These are phyloP conservation scores for Telfairia occidentalis DNA, from an alignment of 331 rosid species.

Conservation along the genomic window DNA sequence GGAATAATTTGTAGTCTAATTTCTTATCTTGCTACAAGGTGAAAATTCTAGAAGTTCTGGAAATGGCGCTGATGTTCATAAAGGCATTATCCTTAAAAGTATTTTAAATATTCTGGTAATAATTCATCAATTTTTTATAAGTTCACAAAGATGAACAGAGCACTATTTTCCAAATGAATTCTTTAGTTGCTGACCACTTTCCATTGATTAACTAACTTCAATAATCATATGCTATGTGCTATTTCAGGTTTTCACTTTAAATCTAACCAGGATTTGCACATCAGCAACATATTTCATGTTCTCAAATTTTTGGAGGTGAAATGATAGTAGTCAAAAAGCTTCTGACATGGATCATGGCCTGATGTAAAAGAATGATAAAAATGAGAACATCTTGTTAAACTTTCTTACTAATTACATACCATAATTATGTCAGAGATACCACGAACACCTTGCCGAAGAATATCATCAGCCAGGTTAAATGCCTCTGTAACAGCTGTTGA, in stretches of 20 bases:
- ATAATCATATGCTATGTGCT: neutral
- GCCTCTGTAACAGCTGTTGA: slow-evolving; percentile 98
- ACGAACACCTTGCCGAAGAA: slow-evolving; percentile 98
- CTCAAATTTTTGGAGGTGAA: neutral
- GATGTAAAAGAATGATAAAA: neutral
- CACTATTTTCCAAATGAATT: neutral
- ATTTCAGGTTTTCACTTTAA: neutral
- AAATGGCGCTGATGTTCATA: neutral
- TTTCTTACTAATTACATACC: slow-evolving; percentile 36
- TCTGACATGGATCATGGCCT: neutral
- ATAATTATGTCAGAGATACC: slow-evolving; percentile 97
- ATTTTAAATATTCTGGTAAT: neutral
- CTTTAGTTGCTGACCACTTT: neutral
- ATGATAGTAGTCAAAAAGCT: neutral
- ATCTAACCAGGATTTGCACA: neutral
- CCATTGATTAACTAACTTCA: neutral
- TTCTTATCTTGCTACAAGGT: neutral
- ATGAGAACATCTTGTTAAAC: neutral
- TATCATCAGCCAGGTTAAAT: slow-evolving; percentile 93
- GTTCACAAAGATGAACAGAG: neutral
- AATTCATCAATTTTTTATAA: neutral
- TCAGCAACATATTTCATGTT: neutral
- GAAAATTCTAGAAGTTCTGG: neutral
- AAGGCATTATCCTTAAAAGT: neutral
- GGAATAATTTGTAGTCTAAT: neutral